Conservation (phyloP, 2,329 filamentous ascomycete species). For the Paecilomyces niveus region DNA sequence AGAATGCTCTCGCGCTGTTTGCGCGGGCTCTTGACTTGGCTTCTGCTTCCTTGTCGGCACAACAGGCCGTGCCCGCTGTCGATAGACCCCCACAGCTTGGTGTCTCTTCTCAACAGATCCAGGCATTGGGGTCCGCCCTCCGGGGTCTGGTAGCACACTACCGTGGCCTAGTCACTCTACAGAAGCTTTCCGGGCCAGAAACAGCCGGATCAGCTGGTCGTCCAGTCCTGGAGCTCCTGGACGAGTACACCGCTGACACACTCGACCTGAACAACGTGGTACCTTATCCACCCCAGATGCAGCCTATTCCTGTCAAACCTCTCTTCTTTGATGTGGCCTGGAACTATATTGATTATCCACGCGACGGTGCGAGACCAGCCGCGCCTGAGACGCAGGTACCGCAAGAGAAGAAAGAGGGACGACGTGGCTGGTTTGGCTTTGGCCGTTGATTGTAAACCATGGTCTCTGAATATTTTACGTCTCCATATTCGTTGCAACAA, state of each 20-base stretch:
- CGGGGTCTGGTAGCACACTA: conserved; percentile 69
- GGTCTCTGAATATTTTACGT: not conserved
- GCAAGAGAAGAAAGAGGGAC: conserved; percentile 47
- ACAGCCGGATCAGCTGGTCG: conserved; percentile 33
- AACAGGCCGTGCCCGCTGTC: conserved; percentile 35
- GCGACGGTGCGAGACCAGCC: conserved; percentile 36
- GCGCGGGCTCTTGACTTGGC: conserved; percentile 62
- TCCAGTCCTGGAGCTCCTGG: conserved; percentile 63
- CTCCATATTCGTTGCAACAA: not conserved
- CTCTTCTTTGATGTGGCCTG: conserved; percentile 94
- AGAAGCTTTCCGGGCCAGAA: conserved; percentile 51
- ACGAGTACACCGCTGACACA: conserved; percentile 64
- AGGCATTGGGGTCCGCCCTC: conserved; percentile 56
- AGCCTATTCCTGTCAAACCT: conserved; percentile 83
- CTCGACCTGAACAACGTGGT: conserved; percentile 76
- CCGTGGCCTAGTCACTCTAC: conserved; percentile 78
- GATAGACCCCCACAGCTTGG: conserved; percentile 58
- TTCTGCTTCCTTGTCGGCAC: conserved; percentile 43
- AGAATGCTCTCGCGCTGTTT: conserved; percentile 80
- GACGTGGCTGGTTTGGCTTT: conserved; percentile 75
- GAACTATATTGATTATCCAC: conserved; percentile 94
- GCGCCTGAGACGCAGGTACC: conserved; percentile 18
- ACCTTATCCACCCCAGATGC: conserved; percentile 75
- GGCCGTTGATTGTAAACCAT: conserved; percentile 23
- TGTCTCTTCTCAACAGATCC: conserved; percentile 53